phyloP scores from a whole-genome alignment of 164 flowering plant species.

The Paratinospora sagittata region DNA sequence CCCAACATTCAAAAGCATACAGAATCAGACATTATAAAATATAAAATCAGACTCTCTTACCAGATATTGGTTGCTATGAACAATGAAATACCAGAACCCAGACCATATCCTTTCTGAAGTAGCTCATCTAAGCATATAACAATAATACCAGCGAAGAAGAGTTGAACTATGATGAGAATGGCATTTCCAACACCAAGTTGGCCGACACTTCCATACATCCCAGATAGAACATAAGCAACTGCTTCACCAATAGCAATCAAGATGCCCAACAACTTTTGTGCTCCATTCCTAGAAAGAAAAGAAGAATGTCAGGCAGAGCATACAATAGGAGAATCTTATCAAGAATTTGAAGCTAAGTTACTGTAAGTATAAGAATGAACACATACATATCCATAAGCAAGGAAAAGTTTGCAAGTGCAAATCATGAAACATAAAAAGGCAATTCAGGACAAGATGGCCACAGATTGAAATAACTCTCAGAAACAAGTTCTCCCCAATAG shows the following conservation, averaged over 20 bases:
- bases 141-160: slow-evolving; percentile 5
- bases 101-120: slow-evolving; percentile 4
- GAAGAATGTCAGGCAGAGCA: neutral
- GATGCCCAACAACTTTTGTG: no score
- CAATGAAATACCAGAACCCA: slow-evolving; percentile 5
- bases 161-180: slow-evolving; percentile 5
- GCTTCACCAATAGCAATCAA: no score
- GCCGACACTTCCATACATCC: no score
- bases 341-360: neutral
- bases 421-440: no score
- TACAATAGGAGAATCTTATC: neutral
- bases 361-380: no score
- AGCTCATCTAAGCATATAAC: slow-evolving; percentile 6
- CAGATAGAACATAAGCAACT: no score
- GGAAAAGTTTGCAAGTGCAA: no score
- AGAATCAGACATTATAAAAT: neutral
- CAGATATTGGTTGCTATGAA: slow-evolving; percentile 11
- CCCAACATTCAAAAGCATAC: neutral
- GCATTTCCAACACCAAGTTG: no score
- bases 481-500: neutral
- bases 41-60: neutral
- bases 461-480: neutral
- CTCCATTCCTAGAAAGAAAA: slow-evolving; percentile 2
- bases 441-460: no score
- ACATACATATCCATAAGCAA: no score